A percentile compares a stretch with the other conserved stretches of the same genome.
These are phyloP conservation scores for Spathaspora gorwiae DNA, from an alignment of 805 yeast genomes.

Conservation along the genomic window DNA sequence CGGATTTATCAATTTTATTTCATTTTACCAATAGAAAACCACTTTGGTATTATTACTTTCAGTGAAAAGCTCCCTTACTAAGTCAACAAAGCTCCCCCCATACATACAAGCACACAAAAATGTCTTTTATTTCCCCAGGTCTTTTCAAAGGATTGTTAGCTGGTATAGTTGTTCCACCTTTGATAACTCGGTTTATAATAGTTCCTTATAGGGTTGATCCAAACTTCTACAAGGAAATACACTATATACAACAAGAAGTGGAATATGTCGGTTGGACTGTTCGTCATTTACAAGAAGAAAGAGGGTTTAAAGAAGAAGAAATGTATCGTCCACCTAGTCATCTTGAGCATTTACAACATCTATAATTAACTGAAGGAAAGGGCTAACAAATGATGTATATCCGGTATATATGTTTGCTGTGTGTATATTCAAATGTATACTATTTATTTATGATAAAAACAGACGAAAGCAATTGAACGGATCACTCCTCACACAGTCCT, in stretches of 20 bases:
- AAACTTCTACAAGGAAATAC: constrained; percentile 21
- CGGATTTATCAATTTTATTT: too few relatives aligned
- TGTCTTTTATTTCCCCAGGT: constrained; percentile 4
- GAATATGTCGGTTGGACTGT: constrained; percentile 35
- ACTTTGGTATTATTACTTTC: too few relatives aligned
- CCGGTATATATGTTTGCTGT: not conserved
- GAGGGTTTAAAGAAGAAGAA: constrained; percentile 24
- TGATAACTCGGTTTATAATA: constrained; percentile 22
- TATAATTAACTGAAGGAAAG: not conserved
- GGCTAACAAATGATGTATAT: not conserved
- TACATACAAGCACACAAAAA: not conserved
- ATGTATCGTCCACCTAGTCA: constrained; percentile 24
- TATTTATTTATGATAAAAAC: too few relatives aligned
- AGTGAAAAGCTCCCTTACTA: too few relatives aligned
- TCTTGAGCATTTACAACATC: constrained; percentile 4
- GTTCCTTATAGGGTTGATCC: constrained; percentile 21
- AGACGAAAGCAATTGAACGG: too few relatives aligned
- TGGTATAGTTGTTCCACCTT: constrained; percentile 28
- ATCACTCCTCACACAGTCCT: constrained; percentile 8
- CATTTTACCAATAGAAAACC: too few relatives aligned
- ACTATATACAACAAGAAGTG: constrained; percentile 24
- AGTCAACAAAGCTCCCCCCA: not conserved
- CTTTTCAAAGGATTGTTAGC: constrained; percentile 20
- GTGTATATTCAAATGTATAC: not conserved
- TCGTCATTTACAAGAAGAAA: constrained; percentile 25